Evolutionary conservation across 208 protist genomes (phyloP).

Genomic region (Entamoeba invadens): DNA sequence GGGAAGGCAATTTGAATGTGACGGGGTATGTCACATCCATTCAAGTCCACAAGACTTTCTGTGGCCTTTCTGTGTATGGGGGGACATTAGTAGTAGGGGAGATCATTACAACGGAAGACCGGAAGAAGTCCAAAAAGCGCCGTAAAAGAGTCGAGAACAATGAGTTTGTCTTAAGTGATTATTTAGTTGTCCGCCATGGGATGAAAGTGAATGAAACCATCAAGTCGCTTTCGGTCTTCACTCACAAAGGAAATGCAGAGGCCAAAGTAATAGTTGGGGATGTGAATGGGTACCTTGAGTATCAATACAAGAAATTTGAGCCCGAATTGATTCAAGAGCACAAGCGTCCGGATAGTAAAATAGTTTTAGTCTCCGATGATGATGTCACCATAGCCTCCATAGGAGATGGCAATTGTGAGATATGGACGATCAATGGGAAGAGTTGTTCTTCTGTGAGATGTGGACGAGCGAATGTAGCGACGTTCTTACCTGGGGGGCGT

Average conservation of each 20-base stretch:
- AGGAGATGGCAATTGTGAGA: background rate
- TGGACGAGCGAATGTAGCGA: background rate
- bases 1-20: background rate
- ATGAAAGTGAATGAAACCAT: background rate
- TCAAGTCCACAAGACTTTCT: background rate
- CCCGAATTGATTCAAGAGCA: background rate
- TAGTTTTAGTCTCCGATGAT: background rate
- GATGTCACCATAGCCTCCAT: background rate
- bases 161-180: background rate
- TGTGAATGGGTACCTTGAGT: background rate
- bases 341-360: background rate
- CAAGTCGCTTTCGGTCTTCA: background rate
- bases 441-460: background rate
- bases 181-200: background rate
- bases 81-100: background rate
- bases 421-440: background rate
- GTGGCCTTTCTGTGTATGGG: background rate
- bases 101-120: background rate
- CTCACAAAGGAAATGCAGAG: too few relatives aligned
- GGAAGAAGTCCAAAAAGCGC: background rate
- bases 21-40: background rate
- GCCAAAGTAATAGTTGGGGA: background rate
- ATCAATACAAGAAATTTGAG: background rate
- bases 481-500: background rate
- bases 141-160: background rate